Conservation (phyloP, 495 filamentous ascomycete genomes). For the Hyaloscypha finlandica region DNA sequence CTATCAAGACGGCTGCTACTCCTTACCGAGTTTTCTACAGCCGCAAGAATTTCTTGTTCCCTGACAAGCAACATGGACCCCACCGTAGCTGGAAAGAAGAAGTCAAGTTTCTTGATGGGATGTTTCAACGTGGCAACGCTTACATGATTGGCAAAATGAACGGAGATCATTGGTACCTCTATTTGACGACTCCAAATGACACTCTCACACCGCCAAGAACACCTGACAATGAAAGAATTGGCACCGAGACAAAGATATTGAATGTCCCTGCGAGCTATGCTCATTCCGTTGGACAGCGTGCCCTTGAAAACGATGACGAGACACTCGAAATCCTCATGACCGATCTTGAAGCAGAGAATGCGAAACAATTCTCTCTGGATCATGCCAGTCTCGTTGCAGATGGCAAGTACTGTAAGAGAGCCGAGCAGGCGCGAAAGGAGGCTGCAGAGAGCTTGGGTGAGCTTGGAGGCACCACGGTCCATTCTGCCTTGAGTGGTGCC, state of each 20-base stretch:
- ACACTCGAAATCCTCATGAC: conserved; percentile 99
- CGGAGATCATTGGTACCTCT: conserved; percentile 98
- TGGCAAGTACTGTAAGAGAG: conserved; percentile 66
- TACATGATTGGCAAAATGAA: conserved; percentile 99
- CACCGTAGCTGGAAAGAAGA: conserved; percentile 98
- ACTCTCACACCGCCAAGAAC: conserved; percentile 83
- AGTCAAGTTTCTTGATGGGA: conserved; percentile 84
- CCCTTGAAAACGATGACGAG: conserved; percentile 64
- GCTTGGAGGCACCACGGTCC: conserved; percentile 41
- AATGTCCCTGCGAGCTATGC: conserved; percentile 45
- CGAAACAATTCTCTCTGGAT: conserved; percentile 95
- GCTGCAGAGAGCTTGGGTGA: conserved; percentile 54
- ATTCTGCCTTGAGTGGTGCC: conserved; percentile 31
- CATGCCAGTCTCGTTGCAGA: conserved; percentile 89
- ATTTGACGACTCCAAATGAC: conserved; percentile 84
- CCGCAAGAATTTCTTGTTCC: conserved; percentile 97
- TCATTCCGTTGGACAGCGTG: conserved; percentile 27
- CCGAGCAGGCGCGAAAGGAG: conserved; percentile 55
- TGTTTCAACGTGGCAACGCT: conserved; percentile 89
- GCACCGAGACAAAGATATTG: conserved; percentile 72
- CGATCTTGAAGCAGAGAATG: conserved; percentile 88
- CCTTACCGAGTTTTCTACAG: conserved; percentile 99
- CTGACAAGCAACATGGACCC: conserved; percentile 89
- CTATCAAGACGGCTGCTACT: conserved; percentile 69
- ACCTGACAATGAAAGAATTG: conserved; percentile 49